Evolutionary conservation across 225 moss, liverwort and hornwort species (phyloP).

Genomic region (Sphagnum tenellum): DNA sequence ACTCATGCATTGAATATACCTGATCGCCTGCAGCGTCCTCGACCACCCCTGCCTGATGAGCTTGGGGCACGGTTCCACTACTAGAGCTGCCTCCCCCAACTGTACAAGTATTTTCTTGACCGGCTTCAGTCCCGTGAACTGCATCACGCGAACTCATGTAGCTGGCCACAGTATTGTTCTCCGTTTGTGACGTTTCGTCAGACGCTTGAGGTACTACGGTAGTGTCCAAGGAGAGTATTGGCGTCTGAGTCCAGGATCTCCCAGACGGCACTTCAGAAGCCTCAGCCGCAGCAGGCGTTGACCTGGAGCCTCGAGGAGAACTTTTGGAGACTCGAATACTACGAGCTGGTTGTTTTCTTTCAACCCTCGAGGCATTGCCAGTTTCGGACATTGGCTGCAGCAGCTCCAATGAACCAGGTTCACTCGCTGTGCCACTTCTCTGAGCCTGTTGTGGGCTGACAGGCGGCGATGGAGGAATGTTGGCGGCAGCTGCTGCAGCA

Average conservation of each 20-base stretch:
- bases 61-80: conserved; percentile 9
- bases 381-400: not conserved
- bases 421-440: conserved; percentile 1
- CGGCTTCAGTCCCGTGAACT: too few species aligned
- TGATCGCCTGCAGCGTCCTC: conserved; percentile 11
- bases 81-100: conserved; percentile 15
- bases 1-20: not conserved
- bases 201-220: too few species aligned
- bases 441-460: not conserved
- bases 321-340: not conserved
- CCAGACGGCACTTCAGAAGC: too few species aligned
- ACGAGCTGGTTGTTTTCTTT: not conserved
- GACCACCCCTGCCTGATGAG: conserved; percentile 13
- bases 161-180: too few species aligned
- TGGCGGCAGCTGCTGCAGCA: conserved; percentile 43
- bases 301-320: conserved; percentile 5
- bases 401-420: too few species aligned
- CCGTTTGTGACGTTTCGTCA: too few species aligned
- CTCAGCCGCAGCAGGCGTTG: conserved; percentile 3
- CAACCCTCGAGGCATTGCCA: conserved; percentile 1
- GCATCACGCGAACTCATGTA: too few species aligned
- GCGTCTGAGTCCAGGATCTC: too few species aligned
- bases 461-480: conserved; percentile 13
- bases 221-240: too few species aligned
- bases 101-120: too few species aligned